A percentile compares a stretch with the other conserved stretches of the same genome.
Evolutionary conservation across 257 asterid species (phyloP).

Genomic region (Fraxinus excelsior): DNA sequence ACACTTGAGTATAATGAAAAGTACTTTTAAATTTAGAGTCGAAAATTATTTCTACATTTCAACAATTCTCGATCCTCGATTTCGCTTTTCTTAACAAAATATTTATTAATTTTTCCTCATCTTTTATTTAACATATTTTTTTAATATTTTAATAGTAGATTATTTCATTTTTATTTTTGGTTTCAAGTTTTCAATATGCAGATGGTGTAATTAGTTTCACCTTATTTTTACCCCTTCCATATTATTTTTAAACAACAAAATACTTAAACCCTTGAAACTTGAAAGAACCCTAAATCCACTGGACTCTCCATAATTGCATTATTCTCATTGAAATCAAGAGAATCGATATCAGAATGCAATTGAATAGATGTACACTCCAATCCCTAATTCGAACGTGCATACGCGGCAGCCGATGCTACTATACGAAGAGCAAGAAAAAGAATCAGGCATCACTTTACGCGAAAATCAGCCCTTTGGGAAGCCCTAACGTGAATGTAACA

Average conservation of each 20-base stretch:
- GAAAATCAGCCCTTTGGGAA: constrained; percentile 80
- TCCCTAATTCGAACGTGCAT: constrained; percentile 30
- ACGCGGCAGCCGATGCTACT: constrained; percentile 41
- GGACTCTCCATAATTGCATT: neutral
- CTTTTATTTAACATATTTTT: too few relatives aligned
- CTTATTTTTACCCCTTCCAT: neutral
- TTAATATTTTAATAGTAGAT: too few relatives aligned
- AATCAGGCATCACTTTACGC: constrained; percentile 53
- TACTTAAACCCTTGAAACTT: constrained; percentile 30
- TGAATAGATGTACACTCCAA: constrained; percentile 25
- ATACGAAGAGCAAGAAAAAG: constrained; percentile 32
- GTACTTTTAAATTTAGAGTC: too few relatives aligned
- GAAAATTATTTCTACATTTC: too few relatives aligned
- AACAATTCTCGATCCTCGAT: too few relatives aligned
- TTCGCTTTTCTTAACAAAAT: too few relatives aligned
- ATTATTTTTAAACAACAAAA: constrained; percentile 9
- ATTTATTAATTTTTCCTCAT: too few relatives aligned
- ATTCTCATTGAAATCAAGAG: neutral
- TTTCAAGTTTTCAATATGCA: too few relatives aligned
- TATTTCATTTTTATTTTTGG: too few relatives aligned
- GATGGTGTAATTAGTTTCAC: too few relatives aligned
- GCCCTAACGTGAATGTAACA: constrained; percentile 52
- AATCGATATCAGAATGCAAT: constrained; percentile 33
- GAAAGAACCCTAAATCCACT: constrained; percentile 3
- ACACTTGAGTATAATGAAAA: too few relatives aligned